Base-by-base conservation (phyloP, 73 alveolate species). In the Symbiodinium natans region DNA sequence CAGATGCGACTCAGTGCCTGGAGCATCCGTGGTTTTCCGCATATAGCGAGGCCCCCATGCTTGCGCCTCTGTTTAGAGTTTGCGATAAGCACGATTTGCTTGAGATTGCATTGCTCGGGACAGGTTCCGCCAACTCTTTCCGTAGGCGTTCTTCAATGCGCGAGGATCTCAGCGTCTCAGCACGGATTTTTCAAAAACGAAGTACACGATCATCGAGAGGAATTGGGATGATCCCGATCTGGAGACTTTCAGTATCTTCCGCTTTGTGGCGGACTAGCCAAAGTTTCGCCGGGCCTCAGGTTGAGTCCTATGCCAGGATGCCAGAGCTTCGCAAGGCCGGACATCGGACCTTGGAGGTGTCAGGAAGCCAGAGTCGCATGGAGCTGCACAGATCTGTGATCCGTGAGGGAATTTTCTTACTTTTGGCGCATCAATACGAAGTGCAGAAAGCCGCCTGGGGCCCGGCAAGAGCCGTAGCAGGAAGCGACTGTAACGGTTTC, bases 371-470 rank as follows among this genome's bases (percentile, higher is more conserved):
- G 59, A 46, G 6, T 9, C 13, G 59, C 59, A n/a, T n/a, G n/a
- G n/a, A n/a, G n/a, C n/a, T 46, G 6, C 21, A 46, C 59, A 46
- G 13, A 46, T 9, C 21, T 6, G 59, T 46, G 21, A 6, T 3
- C 25, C 13, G 5, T 48, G 33, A 90, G 97, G 97, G 97, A 33
- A 90, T 90, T 38, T 90, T 90, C 77, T 75, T 90, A 33, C 83
- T 90, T 48, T 42, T 90, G 97, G 97, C 97, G 77, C 97, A 90
- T 42, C 97, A 90, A 31, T 90, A 90, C 97, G 97, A 90, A 41
- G 97, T 90, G 68, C 97, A 90, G 77, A 90, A 90, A 31, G 52
- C 89, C 43, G 97, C 48, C 36, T 5, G 89, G 52, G 13, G 25
- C 97, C 25, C 48, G 48, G 6, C 0, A 15, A 46, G 9, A 8